Percentiles rank a stretch among this genome's conserved stretches.
These are phyloP conservation scores for Hordeum marinum DNA, from an alignment of 176 grass and related monocot genomes.

Conservation along the genomic window DNA sequence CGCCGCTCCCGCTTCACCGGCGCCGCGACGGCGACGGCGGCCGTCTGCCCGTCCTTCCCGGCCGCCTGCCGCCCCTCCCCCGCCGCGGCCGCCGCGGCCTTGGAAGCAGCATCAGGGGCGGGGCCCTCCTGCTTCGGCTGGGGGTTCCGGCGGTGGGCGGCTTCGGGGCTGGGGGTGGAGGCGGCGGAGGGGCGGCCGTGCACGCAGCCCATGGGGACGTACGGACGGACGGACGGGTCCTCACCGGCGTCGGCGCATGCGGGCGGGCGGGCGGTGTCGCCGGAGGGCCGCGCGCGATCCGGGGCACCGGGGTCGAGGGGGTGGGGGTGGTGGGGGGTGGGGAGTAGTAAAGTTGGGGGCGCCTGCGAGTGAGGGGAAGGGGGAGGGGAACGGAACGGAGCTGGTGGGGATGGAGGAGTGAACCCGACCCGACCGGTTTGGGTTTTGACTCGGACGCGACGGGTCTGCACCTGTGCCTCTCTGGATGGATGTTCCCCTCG, in stretches of 20 bases:
- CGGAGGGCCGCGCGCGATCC: conserved; percentile 33
- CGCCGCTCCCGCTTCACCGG: conserved; percentile 42
- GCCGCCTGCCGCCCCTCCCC: neutral
- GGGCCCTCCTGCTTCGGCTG: conserved; percentile 17
- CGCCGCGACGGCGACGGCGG: neutral
- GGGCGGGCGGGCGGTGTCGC: neutral
- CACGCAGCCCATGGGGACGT: conserved; percentile 69
- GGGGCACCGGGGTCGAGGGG: neutral
- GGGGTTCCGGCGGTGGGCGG: conserved; percentile 17
- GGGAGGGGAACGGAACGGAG: neutral
- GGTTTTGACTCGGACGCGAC: conserved; percentile 36
- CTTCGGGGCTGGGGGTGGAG: conserved; percentile 31
- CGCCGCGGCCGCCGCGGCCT: neutral
- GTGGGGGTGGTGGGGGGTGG: neutral
- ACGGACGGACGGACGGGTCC: too few relatives aligned
- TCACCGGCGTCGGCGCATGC: conserved; percentile 42
- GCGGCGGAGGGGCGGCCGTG: conserved; percentile 51
- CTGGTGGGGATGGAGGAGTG: neutral
- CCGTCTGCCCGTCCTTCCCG: conserved; percentile 32
- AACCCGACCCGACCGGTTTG: neutral
- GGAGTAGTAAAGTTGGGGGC: conserved; percentile 32
- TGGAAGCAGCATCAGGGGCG: neutral
- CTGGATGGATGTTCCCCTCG: neutral
- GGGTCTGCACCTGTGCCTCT: neutral
- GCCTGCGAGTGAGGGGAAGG: conserved; percentile 27